phyloP scores from a whole-genome alignment of 192 early-diverging fungal species.

The Umbelopsis isabellina region DNA sequence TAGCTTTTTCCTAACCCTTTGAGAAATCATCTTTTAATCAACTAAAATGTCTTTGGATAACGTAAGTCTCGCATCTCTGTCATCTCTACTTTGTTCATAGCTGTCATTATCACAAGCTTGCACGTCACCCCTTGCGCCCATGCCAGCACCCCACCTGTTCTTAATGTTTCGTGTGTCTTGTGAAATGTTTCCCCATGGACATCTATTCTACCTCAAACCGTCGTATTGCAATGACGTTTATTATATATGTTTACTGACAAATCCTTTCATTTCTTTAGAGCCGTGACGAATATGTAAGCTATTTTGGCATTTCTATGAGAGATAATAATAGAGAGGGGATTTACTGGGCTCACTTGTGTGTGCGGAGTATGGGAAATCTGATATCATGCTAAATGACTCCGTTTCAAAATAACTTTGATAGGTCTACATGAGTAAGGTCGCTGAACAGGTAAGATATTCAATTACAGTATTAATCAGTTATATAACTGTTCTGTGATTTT shows the following conservation, averaged over 20 bases:
- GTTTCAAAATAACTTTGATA: slow-evolving; percentile 19
- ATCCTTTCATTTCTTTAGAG: not conserved
- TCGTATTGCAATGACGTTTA: not conserved
- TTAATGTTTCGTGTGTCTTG: not conserved
- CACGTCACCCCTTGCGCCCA: not conserved
- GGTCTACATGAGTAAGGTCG: slow-evolving; percentile 98
- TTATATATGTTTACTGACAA: not conserved
- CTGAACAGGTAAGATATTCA: slow-evolving; percentile 79
- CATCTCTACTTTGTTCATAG: not conserved
- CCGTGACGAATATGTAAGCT: slow-evolving; percentile 21
- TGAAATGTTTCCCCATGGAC: not conserved
- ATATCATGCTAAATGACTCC: slow-evolving; percentile 22
- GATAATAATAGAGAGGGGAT: slow-evolving; percentile 4
- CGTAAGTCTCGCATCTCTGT: not conserved
- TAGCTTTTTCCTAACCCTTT: not conserved
- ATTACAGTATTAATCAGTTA: not conserved
- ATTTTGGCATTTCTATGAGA: slow-evolving; percentile 6
- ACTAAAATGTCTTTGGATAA: slow-evolving; percentile 21
- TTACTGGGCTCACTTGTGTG: not conserved
- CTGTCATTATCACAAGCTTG: too few relatives aligned
- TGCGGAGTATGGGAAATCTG: slow-evolving; percentile 22
- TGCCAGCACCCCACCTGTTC: not conserved
- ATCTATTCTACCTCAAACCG: not conserved
- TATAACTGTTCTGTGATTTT: not conserved
- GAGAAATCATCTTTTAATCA: slow-evolving; percentile 17